phyloP scores from a whole-genome alignment of 2,329 filamentous ascomycete genomes.

The Penicillium palitans region DNA sequence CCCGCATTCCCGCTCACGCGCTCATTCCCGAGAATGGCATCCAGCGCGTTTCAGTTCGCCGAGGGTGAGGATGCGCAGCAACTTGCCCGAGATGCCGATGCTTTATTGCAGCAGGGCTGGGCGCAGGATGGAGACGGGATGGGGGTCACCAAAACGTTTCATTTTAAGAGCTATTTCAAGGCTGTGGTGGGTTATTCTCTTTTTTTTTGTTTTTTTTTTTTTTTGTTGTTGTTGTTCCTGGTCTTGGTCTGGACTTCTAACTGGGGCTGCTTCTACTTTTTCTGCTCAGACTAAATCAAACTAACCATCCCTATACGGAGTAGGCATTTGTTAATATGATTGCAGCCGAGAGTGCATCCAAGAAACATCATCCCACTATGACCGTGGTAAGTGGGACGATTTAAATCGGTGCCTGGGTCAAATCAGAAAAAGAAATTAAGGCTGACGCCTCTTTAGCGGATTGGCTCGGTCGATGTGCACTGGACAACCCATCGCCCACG shows the following conservation, averaged over 20 bases:
- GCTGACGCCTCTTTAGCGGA: conserved; percentile 27
- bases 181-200: conserved; percentile 32
- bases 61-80: conserved; percentile 32
- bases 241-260: neutral
- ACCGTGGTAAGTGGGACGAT: conserved; percentile 35
- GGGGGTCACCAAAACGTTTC: conserved; percentile 41
- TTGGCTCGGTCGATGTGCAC: conserved; percentile 41
- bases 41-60: conserved; percentile 28
- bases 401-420: neutral
- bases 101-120: conserved; percentile 36
- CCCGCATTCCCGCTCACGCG: neutral
- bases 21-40: conserved; percentile 17
- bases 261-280: neutral
- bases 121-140: conserved; percentile 34
- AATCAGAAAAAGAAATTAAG: conserved; percentile 6
- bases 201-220: neutral
- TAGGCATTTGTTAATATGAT: conserved; percentile 42
- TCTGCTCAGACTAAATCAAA: too few species aligned
- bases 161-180: conserved; percentile 44
- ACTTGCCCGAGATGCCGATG: conserved; percentile 25
- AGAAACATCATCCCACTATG: conserved; percentile 44
- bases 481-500: conserved; percentile 45
- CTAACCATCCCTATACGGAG: neutral
- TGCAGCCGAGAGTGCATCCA: conserved; percentile 38
- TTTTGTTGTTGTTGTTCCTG: neutral